Percentiles rank a stretch among this genome's conserved stretches.
Conservation (phyloP, 2,329 filamentous ascomycete species). For the Monosporascus sp. region DNA sequence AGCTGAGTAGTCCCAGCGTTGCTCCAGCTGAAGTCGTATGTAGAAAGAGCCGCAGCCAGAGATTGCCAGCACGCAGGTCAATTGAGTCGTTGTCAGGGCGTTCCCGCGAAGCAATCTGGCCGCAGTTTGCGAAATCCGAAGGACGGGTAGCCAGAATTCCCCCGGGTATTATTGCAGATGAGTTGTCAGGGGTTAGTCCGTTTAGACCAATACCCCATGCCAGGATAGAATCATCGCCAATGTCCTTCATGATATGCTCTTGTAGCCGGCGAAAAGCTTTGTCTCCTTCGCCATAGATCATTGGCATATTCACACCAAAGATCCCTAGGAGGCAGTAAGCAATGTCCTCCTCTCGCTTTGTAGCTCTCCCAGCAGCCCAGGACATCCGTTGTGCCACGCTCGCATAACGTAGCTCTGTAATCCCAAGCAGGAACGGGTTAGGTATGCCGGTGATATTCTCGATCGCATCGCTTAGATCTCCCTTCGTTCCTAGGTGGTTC, state of each 20-base stretch:
- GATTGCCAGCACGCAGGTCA: no score
- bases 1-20: no score
- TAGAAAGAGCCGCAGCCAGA: no score
- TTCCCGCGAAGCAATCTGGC: no score
- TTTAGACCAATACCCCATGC: neutral
- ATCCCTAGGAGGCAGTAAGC: neutral
- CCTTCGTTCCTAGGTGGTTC: neutral
- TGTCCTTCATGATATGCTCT: neutral
- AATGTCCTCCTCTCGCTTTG: neutral
- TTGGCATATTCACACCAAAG: neutral
- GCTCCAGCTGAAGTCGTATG: no score
- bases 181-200: no score
- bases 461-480: neutral
- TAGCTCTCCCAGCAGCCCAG: neutral
- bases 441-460: neutral
- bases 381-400: neutral
- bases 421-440: neutral
- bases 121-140: no score
- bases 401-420: neutral
- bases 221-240: neutral
- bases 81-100: no score
- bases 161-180: no score
- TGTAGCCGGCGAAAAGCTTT: neutral
- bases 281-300: neutral
- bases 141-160: no score